Conservation (phyloP, 768 basidiomycete genomes). For the Suillus americanus region DNA sequence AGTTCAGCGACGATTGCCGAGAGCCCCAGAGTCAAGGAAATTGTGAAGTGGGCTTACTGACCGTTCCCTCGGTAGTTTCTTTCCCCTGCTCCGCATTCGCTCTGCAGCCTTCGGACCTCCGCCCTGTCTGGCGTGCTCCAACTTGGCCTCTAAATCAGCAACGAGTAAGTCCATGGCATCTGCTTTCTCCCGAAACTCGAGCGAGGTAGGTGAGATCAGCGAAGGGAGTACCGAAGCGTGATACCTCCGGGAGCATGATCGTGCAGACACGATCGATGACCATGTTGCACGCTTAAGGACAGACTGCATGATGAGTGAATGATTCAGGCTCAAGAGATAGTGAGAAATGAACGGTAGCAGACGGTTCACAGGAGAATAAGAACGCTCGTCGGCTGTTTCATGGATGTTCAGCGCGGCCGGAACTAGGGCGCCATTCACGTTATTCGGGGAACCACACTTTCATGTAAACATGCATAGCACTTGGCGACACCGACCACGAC, state of each 20-base stretch:
- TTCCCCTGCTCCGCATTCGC: constrained; percentile 74
- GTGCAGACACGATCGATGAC: constrained; percentile 7
- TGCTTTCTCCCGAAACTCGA: constrained; percentile 69
- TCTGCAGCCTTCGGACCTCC: constrained; percentile 76
- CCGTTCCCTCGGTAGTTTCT: constrained; percentile 85
- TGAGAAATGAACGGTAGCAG: not conserved
- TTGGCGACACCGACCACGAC: not conserved
- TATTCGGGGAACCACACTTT: not conserved
- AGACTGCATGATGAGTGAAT: constrained; percentile 12
- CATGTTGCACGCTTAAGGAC: constrained; percentile 15
- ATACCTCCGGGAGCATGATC: constrained; percentile 41
- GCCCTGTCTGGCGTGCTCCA: constrained; percentile 60
- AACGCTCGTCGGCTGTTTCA: not conserved
- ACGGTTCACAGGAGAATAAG: not conserved
- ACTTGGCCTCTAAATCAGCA: constrained; percentile 58
- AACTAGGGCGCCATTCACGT: not conserved
- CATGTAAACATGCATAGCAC: too few relatives aligned
- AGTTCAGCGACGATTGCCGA: constrained; percentile 6
- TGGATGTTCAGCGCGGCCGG: not conserved
- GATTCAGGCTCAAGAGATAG: not conserved
- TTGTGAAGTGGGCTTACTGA: constrained; percentile 25
- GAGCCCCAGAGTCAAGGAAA: not conserved
- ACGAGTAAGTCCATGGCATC: constrained; percentile 72
- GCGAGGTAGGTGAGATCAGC: constrained; percentile 62
- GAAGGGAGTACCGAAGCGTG: constrained; percentile 78